These are phyloP conservation scores for Flueggea neowawraea DNA, from an alignment of 441 rosid species.

Conservation along the genomic window DNA sequence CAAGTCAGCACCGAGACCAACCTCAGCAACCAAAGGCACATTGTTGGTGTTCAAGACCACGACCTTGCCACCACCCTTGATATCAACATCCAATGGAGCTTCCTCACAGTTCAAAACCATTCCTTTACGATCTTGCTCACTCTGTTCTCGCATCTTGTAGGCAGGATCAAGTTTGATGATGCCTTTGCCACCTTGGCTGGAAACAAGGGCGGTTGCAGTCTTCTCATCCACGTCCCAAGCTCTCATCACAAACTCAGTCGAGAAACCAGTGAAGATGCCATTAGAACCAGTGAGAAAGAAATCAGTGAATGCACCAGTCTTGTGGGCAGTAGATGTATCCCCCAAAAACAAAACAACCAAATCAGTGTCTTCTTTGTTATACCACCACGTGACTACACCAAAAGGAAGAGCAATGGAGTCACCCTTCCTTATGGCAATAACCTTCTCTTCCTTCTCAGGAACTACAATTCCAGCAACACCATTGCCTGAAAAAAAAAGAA, in stretches of 20 bases:
- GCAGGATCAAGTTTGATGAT: conserved; percentile 56
- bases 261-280: conserved; percentile 78
- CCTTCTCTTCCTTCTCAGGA: conserved; percentile 85
- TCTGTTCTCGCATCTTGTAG: conserved; percentile 59
- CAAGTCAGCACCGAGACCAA: conserved; percentile 91
- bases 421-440: conserved; percentile 60
- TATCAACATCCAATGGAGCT: conserved; percentile 77
- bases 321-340: conserved; percentile 71
- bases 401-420: conserved; percentile 91
- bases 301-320: conserved; percentile 69
- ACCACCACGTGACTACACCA: conserved; percentile 91
- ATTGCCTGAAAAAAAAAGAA: conserved; percentile 50
- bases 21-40: conserved; percentile 75
- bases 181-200: conserved; percentile 50
- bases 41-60: conserved; percentile 82
- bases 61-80: conserved; percentile 74
- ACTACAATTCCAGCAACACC: conserved; percentile 84
- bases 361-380: conserved; percentile 58
- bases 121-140: conserved; percentile 46
- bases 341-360: conserved; percentile 75
- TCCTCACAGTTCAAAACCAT: conserved; percentile 74
- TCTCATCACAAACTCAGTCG: conserved; percentile 62
- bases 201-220: conserved; percentile 41
- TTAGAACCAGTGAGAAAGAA: conserved; percentile 70
- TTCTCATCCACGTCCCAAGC: conserved; percentile 64